Conservation (phyloP, 2,329 filamentous ascomycete species). For the Fusarium stilboides region DNA sequence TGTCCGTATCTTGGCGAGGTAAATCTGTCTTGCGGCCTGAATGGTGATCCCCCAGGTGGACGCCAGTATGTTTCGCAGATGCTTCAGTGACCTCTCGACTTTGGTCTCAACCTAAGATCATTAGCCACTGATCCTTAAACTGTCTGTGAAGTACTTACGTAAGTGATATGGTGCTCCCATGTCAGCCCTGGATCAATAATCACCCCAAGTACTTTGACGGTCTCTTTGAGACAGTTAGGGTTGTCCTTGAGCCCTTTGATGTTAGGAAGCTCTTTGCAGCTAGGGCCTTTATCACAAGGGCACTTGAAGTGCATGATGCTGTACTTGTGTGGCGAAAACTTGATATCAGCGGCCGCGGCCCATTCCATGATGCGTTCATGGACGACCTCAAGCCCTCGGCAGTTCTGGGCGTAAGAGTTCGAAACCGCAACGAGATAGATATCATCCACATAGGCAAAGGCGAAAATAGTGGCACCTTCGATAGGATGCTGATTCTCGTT, state of each 20-base stretch:
- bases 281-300: too few relatives aligned
- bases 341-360: not conserved
- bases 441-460: constrained; percentile 15
- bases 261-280: too few relatives aligned
- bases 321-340: constrained; percentile 19
- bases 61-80: not conserved
- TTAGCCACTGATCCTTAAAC: not conserved
- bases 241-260: not conserved
- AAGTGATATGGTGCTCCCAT: not conserved
- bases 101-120: not conserved
- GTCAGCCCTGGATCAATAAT: not conserved
- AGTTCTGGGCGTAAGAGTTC: constrained; percentile 5
- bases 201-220: constrained; percentile 8
- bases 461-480: not conserved
- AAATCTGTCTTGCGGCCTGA: not conserved
- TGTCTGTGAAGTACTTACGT: too few relatives aligned
- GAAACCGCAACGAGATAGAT: too few relatives aligned
- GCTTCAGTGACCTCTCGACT: not conserved
- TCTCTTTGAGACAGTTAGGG: not conserved
- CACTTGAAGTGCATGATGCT: constrained; percentile 17
- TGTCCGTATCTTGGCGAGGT: constrained; percentile 7
- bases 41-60: not conserved
- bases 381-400: not conserved
- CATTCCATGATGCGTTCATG: constrained; percentile 20
- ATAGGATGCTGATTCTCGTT: not conserved